Evolutionary conservation across 129 eudicot genomes (phyloP).

Genomic region (Flaveria trinervia): DNA sequence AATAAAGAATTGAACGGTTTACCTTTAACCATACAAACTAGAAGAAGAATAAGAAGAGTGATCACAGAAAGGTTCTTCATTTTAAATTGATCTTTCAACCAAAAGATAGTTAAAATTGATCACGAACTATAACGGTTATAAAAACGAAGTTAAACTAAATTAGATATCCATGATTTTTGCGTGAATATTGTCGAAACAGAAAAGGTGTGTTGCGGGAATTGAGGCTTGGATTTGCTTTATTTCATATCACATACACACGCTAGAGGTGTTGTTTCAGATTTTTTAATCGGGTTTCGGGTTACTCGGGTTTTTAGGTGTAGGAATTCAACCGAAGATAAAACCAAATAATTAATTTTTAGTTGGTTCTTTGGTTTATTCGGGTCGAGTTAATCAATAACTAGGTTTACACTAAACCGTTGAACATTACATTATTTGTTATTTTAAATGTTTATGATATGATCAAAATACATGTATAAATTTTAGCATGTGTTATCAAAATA

Average conservation of each 20-base stretch:
- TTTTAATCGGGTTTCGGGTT: too few relatives aligned
- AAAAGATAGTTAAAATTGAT: background rate
- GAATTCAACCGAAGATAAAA: too few relatives aligned
- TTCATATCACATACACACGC: background rate
- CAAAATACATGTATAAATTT: too few relatives aligned
- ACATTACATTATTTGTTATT: too few relatives aligned
- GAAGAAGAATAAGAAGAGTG: constrained; percentile 1
- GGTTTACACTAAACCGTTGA: too few relatives aligned
- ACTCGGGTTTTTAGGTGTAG: too few relatives aligned
- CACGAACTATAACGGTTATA: background rate
- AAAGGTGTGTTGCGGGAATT: constrained; percentile 1
- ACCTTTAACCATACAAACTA: constrained; percentile 5
- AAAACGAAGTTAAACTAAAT: background rate
- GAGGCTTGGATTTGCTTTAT: background rate
- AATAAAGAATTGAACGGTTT: background rate
- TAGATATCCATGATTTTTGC: background rate
- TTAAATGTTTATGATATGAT: too few relatives aligned
- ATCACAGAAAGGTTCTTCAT: constrained; percentile 6
- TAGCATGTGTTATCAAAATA: too few relatives aligned
- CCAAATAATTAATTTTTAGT: too few relatives aligned
- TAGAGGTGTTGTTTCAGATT: too few relatives aligned
- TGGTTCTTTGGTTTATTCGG: too few relatives aligned
- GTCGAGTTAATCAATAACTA: too few relatives aligned
- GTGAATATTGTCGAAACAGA: background rate
- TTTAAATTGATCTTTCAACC: background rate